A percentile compares a stretch with the other conserved stretches of the same genome.
These are phyloP conservation scores for Chrysoporthe austroafricana DNA, from an alignment of 2,329 filamentous ascomycete genomes.

Conservation along the genomic window DNA sequence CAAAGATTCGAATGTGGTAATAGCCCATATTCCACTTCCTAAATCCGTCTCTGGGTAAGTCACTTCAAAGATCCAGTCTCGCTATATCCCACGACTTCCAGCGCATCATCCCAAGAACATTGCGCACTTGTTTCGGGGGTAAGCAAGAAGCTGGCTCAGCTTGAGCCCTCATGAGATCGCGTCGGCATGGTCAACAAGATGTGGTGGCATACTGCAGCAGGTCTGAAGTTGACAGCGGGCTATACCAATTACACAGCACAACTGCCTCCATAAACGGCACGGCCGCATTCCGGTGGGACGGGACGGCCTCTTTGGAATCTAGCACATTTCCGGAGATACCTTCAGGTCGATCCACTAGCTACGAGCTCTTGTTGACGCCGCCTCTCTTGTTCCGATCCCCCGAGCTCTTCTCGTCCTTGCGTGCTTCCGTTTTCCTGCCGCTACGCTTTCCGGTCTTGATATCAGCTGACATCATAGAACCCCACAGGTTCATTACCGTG, in stretches of 20 bases:
- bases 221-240: not conserved
- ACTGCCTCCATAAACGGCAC: not conserved
- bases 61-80: not conserved
- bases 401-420: not conserved
- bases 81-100: not conserved
- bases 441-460: not conserved
- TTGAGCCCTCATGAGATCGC: not conserved
- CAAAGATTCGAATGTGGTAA: not conserved
- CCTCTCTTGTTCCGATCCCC: constrained; percentile 12
- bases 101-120: not conserved
- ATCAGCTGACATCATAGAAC: not conserved
- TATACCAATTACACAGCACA: not conserved
- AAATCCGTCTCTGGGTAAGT: not conserved
- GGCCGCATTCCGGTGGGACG: not conserved
- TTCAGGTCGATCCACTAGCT: not conserved
- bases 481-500: constrained; percentile 7
- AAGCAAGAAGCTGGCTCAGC: not conserved
- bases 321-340: not conserved
- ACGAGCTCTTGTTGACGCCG: not conserved
- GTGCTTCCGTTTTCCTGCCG: not conserved
- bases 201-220: not conserved
- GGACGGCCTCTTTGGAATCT: not conserved
- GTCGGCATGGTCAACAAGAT: not conserved
- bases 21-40: not conserved
- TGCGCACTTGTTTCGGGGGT: not conserved